Percentiles rank a stretch among this genome's conserved stretches.
These are phyloP conservation scores for Trametes cingulata DNA, from an alignment of 768 basidiomycete species.

Conservation along the genomic window DNA sequence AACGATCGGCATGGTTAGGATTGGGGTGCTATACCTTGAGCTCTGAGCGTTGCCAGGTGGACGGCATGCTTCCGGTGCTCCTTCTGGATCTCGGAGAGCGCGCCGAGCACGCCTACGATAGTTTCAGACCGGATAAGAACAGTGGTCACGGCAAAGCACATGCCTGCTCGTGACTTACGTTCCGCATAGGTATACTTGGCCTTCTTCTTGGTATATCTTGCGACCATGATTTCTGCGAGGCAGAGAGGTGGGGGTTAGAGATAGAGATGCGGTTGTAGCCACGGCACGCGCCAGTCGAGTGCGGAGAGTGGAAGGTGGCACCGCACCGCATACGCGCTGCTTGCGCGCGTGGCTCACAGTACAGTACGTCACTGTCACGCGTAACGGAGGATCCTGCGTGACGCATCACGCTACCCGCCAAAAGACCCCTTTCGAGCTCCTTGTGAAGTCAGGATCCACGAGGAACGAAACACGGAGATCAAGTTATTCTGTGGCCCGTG, in stretches of 20 bases:
- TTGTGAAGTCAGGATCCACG: not conserved
- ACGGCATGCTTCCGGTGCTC: conserved; percentile 47
- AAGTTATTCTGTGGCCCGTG: too few relatives aligned
- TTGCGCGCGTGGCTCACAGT: conserved; percentile 11
- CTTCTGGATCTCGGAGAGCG: conserved; percentile 45
- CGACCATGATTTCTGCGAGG: conserved; percentile 9
- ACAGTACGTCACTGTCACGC: conserved; percentile 8
- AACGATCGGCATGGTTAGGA: not conserved
- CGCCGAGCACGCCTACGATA: conserved; percentile 52
- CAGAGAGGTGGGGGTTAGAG: not conserved
- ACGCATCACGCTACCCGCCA: not conserved
- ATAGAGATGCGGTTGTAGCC: not conserved
- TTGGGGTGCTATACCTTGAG: conserved; percentile 41
- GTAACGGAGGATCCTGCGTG: not conserved
- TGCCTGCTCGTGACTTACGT: conserved; percentile 35
- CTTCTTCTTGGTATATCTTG: conserved; percentile 20
- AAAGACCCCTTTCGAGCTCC: not conserved
- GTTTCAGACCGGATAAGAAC: conserved; percentile 3
- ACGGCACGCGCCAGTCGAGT: not conserved
- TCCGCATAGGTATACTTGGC: conserved; percentile 42
- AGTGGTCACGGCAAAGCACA: not conserved
- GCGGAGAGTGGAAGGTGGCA: conserved; percentile 1
- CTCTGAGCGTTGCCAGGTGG: conserved; percentile 47
- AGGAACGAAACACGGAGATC: too few relatives aligned
- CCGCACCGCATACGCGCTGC: conserved; percentile 13